Evolutionary conservation across 768 basidiomycete genomes (phyloP), one percentile per base, ranked within the genome.

Genomic region (Calocybe cyanea): DNA sequence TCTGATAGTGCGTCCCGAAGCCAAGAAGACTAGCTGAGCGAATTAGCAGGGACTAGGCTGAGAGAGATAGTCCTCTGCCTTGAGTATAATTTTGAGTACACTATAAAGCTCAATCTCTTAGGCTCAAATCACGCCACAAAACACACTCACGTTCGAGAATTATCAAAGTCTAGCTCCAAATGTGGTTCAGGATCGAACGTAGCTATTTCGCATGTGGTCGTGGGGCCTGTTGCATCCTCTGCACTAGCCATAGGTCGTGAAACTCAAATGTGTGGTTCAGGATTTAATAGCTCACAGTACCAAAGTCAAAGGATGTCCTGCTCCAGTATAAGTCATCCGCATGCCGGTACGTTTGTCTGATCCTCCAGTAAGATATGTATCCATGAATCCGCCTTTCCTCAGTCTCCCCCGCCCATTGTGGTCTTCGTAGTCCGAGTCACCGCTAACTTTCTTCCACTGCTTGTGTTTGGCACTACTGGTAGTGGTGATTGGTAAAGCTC

Each of bases 1-100:
- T 97, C 95, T 9, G 85, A 83, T 11, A 97, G 76, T 0, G 94
- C 92, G 48, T 96, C 92, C 34, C 89, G 83, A 25, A 98, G 83
- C 90, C 92, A 94, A 4, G 87, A 93, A 2, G 94, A 95, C 80
- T 73, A 45, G 17, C 34, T 13, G 43, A 14, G 31, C 4, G 15
- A 20, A 46, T 46, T 32, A 39, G 30, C 41, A 17, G 17, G 42
- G n/a, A 19, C n/a, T 24, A 36, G 2, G 14, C 5, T 8, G 25
- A 23, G 40, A 15, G 10, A 49, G 4, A 44, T 11, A 4, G 66
- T 11, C 25, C 11, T 37, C 46, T n/a, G 84, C 87, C 72, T 92
- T 92, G 58, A 96, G 78, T 54, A 94, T 93, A 32, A 92, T 82
- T 63, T 85, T 86, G 21, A 91, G 70, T 4, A 83, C 73, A 45